These are phyloP conservation scores for Coffea canephora DNA, from an alignment of 257 asterid genomes.

Conservation along the genomic window DNA sequence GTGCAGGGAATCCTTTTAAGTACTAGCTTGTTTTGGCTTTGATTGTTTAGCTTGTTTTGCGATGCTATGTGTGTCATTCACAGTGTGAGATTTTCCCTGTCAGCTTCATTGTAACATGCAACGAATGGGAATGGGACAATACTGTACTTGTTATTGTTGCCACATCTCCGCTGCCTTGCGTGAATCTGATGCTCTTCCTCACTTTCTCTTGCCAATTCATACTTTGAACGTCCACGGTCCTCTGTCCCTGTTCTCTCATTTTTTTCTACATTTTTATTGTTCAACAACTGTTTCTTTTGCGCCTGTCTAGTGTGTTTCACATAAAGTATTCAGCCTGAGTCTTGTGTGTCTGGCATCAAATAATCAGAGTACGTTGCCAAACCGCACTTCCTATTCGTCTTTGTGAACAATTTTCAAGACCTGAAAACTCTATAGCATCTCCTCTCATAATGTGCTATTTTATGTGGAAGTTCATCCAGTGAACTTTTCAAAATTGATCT, in stretches of 20 bases:
- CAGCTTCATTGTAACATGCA: too few species aligned
- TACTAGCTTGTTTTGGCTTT: too few species aligned
- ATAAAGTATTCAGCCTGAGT: not conserved
- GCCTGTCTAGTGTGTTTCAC: not conserved
- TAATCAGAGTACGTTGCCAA: not conserved
- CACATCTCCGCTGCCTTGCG: not conserved
- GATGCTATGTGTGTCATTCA: not conserved
- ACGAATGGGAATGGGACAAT: too few species aligned
- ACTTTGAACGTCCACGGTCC: not conserved
- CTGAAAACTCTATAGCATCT: not conserved
- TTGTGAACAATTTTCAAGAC: not conserved
- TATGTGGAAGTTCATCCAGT: not conserved
- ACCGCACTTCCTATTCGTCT: not conserved
- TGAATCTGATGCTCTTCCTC: not conserved
- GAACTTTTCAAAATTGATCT: not conserved
- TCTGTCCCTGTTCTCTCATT: not conserved
- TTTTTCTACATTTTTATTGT: not conserved
- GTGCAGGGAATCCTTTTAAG: too few species aligned
- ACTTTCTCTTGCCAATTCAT: not conserved
- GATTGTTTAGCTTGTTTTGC: too few species aligned
- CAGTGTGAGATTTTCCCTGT: not conserved
- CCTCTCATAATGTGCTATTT: not conserved
- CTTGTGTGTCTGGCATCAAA: not conserved
- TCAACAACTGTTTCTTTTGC: not conserved
- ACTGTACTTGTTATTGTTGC: not conserved